Base-by-base conservation (phyloP, 164 flowering plant species). In the Saururus chinensis region DNA sequence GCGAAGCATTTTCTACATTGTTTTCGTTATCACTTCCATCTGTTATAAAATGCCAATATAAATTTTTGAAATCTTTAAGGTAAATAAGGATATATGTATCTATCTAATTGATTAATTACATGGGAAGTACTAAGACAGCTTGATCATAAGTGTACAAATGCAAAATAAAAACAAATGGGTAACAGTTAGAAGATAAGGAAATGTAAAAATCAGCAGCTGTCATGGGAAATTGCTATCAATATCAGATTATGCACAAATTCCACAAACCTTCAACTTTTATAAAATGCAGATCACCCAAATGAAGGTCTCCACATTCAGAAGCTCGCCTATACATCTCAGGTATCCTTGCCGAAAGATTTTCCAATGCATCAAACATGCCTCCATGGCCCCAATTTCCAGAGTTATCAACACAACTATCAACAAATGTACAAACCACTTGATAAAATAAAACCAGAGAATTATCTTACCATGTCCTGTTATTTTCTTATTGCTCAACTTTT, bases 341-440 rank as follows among this genome's bases (percentile, higher is more conserved):
- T 30, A 93, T 64, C 58, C 55, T 68, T 10, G 70, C 57, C 48
- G 95, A 86, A 65, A 90, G 88, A 62, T 74, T 85, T 16, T 76
- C 79, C n/a, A 93, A 71, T 59, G 96, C 91, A 81, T 85, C 87
- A 73, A 93, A 88, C 89, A 93, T 76, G 66, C 98, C 97, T 40
- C 98, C 98, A 66, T 37, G 80, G 22, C 97, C 98, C 98, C 98
- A 93, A 13, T 64, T 79, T 60, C 98, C 98, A 60, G 97, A 93
- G 70, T 82, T 74, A 78, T 93, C 98, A 66, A 90, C 79, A 73
- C 95, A 90, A 70, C 98, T 93, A 81, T 42, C 42, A 69, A 60
- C 41, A 40, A 37, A 62, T 12, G 17, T 45, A 45, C 14, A 45
- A 8, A 10, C 14, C 49, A 45, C 2, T 45, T 45, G 11, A 30